Conservation (phyloP, 805 yeast species). For the Candida montana region DNA sequence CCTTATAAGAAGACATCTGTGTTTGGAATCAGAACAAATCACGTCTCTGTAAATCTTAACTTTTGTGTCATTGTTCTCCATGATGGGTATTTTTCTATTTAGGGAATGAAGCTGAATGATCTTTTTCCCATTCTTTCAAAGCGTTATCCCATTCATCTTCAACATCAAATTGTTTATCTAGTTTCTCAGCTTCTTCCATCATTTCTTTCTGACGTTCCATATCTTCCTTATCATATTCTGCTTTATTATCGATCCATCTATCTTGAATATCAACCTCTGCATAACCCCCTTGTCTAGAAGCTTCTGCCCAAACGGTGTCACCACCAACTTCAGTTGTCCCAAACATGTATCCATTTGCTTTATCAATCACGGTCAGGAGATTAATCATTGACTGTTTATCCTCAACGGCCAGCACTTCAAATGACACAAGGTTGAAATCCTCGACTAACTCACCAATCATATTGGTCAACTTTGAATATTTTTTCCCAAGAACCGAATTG, state of each 20-base stretch:
- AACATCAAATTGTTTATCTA: slow-evolving; percentile 41
- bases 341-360: slow-evolving; percentile 88
- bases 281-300: slow-evolving; percentile 71
- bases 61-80: too few relatives aligned
- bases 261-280: slow-evolving; percentile 74
- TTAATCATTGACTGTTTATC: slow-evolving; percentile 90
- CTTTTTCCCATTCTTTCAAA: slow-evolving; percentile 51
- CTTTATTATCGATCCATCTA: slow-evolving; percentile 89
- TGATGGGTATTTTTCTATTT: slow-evolving; percentile 4
- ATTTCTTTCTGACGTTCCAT: slow-evolving; percentile 39
- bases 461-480: slow-evolving; percentile 63
- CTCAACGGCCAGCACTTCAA: slow-evolving; percentile 85
- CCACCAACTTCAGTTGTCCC: slow-evolving; percentile 95
- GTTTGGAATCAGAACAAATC: too few relatives aligned
- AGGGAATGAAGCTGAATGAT: slow-evolving; percentile 27
- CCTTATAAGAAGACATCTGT: too few relatives aligned
- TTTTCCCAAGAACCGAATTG: slow-evolving; percentile 54
- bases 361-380: slow-evolving; percentile 71
- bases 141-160: slow-evolving; percentile 73
- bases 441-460: slow-evolving; percentile 78
- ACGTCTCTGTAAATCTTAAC: too few relatives aligned
- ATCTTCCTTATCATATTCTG: slow-evolving; percentile 63
- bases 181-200: slow-evolving; percentile 35
- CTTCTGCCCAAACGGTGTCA: slow-evolving; percentile 97
- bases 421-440: slow-evolving; percentile 82